Evolutionary conservation across 2,329 filamentous ascomycete species (phyloP), one percentile per base, ranked within the genome.

Genomic region (Paraphaeosphaeria minitans): DNA sequence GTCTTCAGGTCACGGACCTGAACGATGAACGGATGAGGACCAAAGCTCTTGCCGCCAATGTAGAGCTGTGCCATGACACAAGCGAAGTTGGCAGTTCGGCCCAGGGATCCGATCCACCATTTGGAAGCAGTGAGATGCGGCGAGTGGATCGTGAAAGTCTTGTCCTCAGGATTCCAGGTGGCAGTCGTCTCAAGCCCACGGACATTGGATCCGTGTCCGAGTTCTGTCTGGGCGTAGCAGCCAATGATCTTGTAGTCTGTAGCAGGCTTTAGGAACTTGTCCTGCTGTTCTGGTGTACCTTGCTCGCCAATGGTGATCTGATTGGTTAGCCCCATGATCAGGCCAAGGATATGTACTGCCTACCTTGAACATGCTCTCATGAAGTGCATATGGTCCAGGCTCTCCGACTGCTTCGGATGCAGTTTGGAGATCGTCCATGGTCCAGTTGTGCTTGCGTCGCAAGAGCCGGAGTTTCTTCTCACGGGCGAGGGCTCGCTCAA

Each of bases 101-200:
- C 91, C 3, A 93, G 82, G 12, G 89, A 90, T 1, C 91, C 91
- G 66, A 92, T 92, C 91, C 91, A 93, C 90, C 90, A 94, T 73
- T 94, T 94, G 35, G 88, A 89, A 0, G 90, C 85, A 1, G 90
- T 93, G 56, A 93, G 81, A 61, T 86, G 82, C 10, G 90, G 90
- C 0, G 89, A 91, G 76, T 93, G 87, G 37, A 93, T 82, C 14
- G 82, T 88, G 68, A 93, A 93, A 3, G 87, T 91, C 81, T 91
- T 89, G 75, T 91, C 88, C 5, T 87, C 80, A 0, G 85, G 79
- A 69, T 91, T 89, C 89, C 89, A 93, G 0, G 86, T 91, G 1
- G 89, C 89, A 0, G 85, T 89, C 0, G 88, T 91, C 77, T 91
- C 88, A 13, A 91, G 80, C 13, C 73, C 71, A 51, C 73, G 70